Base-by-base conservation (phyloP, 495 filamentous ascomycete species). In the Staphylotrichum longicolle region DNA sequence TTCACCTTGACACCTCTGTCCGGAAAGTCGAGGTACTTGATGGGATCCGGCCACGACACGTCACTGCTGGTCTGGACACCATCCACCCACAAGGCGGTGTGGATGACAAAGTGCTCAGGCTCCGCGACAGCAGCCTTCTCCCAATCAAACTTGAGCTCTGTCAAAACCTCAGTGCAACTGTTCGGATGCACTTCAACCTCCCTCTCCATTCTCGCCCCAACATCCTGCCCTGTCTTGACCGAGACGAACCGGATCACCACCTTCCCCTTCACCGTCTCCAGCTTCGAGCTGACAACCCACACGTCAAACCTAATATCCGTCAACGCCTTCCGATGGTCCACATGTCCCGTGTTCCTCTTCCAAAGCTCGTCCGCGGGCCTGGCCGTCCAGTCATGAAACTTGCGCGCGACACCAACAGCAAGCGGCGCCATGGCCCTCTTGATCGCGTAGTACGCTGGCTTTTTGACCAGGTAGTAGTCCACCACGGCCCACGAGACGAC, bases 11-110 rank as follows among this genome's bases (percentile, higher is more conserved):
- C 66, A 6, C 71, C 64, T 7, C 77, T 68, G 7, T 71, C 60
- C 0, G 78, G 76, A 35, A 94, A 80, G 58, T 86, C 79, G 27
- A 91, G 80, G 68, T 91, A 91, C 74, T 93, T 92, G 64, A 93
- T 80, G 14, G 90, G 91, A 62, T 93, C 88, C 0, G 90, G 89
- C 91, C 90, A 93, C 58, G 88, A 86, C 0, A 83, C 79, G 66
- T 88, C 85, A 10, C 84, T 78, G 10, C 85, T 78, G 6, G 88
- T 76, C n/a, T 82, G 48, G 30, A 80, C 57, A 3, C 77, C 80
- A 0, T 55, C 65, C 10, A 74, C 73, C 12, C 78, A 74, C 40
- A 86, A 49, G 67, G 76, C 66, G 12, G 77, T 75, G n/a, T 74
- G 80, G 54, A 89, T 70, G 64, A 81, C 67, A 63, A 80, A 74